A percentile compares a stretch with the other conserved stretches of the same genome.
phyloP scores from a whole-genome alignment of 768 basidiomycete genomes.

The Mrakia blollopis region DNA sequence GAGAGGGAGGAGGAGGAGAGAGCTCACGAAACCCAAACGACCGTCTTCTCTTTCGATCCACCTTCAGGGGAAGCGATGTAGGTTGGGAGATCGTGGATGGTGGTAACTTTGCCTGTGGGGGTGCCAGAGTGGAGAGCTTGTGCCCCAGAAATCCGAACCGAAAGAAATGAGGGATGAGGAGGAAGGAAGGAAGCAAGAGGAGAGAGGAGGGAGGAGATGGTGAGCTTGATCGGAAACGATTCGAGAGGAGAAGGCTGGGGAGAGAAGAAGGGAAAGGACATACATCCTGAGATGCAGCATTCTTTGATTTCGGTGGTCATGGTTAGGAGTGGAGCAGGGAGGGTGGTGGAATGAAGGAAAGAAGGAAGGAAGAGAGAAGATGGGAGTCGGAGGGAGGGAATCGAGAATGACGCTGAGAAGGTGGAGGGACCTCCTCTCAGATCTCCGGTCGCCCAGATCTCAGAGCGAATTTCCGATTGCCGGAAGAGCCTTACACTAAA shows the following conservation, averaged over 20 bases:
- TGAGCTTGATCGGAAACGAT: neutral
- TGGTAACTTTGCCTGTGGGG: conserved; percentile 40
- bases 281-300: conserved; percentile 22
- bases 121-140: conserved; percentile 43
- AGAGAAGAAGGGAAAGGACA: neutral
- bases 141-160: too few species aligned
- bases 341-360: neutral
- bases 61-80: conserved; percentile 42
- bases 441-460: too few species aligned
- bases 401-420: neutral
- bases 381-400: neutral
- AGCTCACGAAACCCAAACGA: conserved; percentile 44
- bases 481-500: too few species aligned
- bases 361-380: neutral
- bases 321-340: neutral
- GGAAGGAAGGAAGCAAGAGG: neutral
- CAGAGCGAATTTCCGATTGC: too few species aligned
- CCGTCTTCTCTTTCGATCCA: conserved; percentile 40
- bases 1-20: too few species aligned
- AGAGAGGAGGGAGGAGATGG: neutral
- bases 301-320: conserved; percentile 11
- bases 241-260: neutral
- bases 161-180: neutral
- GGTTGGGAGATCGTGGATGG: conserved; percentile 43
- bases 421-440: too few species aligned